phyloP scores from a whole-genome alignment of 1,284 basidiomycete species.

The Trametes sp. region DNA sequence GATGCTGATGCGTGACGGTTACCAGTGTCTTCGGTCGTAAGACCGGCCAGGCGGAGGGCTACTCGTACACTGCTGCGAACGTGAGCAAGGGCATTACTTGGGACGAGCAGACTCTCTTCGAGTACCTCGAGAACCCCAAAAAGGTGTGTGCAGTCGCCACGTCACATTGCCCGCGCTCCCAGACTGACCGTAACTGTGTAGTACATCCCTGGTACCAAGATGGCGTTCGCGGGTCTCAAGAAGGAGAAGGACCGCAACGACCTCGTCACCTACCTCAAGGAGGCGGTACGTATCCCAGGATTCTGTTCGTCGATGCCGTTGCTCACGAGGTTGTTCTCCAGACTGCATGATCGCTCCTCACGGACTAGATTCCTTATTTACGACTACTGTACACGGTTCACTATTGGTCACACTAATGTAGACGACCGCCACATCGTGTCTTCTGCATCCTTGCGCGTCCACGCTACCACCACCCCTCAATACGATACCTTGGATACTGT shows the following conservation, averaged over 20 bases:
- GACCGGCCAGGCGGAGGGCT: constrained; percentile 88
- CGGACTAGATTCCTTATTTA: constrained; percentile 19
- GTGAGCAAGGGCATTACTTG: constrained; percentile 94
- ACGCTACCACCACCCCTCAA: constrained; percentile 22
- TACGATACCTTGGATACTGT: constrained; percentile 23
- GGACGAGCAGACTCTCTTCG: constrained; percentile 88
- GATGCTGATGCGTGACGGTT: constrained; percentile 24
- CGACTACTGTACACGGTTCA: constrained; percentile 28
- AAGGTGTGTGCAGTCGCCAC: constrained; percentile 64
- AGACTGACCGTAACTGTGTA: constrained; percentile 41
- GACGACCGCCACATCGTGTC: constrained; percentile 34
- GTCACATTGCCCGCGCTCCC: constrained; percentile 21
- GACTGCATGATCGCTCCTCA: constrained; percentile 31
- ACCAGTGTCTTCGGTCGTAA: constrained; percentile 84
- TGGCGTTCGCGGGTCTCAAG: constrained; percentile 98
- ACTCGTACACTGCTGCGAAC: constrained; percentile 96
- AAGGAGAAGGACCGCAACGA: constrained; percentile 97
- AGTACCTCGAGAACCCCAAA: constrained; percentile 97
- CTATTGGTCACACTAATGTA: constrained; percentile 37
- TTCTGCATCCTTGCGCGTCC: constrained; percentile 10
- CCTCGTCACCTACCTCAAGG: constrained; percentile 83
- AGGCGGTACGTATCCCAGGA: constrained; percentile 54
- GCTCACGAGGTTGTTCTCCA: constrained; percentile 5
- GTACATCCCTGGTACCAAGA: constrained; percentile 97
- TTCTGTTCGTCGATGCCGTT: background rate